A percentile compares a stretch with the other conserved stretches of the same genome.
These are phyloP conservation scores for Trichosporon sp. DNA, from an alignment of 1,284 basidiomycete genomes.

Conservation along the genomic window DNA sequence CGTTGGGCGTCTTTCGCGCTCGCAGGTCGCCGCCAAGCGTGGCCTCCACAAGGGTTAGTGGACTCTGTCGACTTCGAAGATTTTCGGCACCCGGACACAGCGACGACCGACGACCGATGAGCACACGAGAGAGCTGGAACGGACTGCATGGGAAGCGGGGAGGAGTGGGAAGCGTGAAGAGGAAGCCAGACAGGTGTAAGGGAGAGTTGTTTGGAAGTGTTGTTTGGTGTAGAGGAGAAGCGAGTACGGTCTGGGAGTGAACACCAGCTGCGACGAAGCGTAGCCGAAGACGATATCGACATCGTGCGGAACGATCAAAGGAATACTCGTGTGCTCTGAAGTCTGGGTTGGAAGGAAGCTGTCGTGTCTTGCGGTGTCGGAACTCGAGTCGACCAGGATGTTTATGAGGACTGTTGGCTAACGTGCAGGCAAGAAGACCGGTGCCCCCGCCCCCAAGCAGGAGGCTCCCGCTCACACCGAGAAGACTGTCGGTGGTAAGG, in stretches of 20 bases:
- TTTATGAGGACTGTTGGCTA: neutral
- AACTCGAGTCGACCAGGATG: neutral
- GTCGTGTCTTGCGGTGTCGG: neutral
- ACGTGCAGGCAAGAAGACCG: constrained; percentile 64
- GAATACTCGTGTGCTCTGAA: neutral
- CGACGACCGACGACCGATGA: neutral
- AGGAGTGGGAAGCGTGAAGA: neutral
- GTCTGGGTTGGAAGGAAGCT: neutral
- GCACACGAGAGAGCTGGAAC: neutral
- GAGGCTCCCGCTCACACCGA: constrained; percentile 59
- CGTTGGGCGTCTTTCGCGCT: constrained; percentile 78
- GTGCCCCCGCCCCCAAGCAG: constrained; percentile 61
- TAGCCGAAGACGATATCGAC: neutral
- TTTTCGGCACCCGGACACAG: neutral
- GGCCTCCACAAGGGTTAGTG: constrained; percentile 57
- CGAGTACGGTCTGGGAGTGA: neutral
- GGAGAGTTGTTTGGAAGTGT: neutral
- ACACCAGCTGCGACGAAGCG: neutral
- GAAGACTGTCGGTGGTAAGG: constrained; percentile 80
- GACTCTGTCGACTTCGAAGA: constrained; percentile 6
- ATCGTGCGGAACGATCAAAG: neutral
- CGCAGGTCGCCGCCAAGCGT: constrained; percentile 74
- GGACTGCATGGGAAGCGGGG: neutral
- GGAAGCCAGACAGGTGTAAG: neutral
- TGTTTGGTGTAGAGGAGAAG: neutral